Evolutionary conservation across 2,329 filamentous ascomycete species (phyloP), one percentile per base, ranked within the genome.

Genomic region (Sclerotinia sclerotiorum): DNA sequence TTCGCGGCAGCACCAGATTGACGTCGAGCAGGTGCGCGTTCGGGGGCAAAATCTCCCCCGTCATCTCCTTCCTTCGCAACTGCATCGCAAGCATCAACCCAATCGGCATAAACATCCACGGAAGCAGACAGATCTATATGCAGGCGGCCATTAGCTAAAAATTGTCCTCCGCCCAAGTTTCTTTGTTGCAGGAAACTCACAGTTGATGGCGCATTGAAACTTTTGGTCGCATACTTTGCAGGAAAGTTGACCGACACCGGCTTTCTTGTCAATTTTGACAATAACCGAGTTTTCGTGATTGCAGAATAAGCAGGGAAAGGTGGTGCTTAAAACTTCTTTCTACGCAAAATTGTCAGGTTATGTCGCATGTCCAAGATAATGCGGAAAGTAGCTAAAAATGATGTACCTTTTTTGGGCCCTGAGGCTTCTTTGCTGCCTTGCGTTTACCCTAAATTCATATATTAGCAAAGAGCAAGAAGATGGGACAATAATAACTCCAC

Each of bases 301-400:
- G 84, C 95, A 99, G 82, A 99, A 99, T 57, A 99, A 88, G 79
- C 95, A 99, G 68, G 94, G 92, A 80, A 99, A 99, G n/a, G 88
- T 87, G 3, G 92, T 94, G 4, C 90, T 85, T 24, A 95, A 84
- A 52, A 88, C 86, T 74, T 94, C 91, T 78, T 85, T 81, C 88
- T 90, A 73, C 70, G 35, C 11, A 32, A 51, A 21, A 17, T 42
- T 24, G 54, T 64, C 51, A 65, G 61, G 32, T 3, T 27, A 17
- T 51, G 48, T 51, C 48, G 56, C 67, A 52, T 57, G 54, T 32
- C 44, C 3, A 39, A 44, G 55, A 61, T 21, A 42, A 54, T 56
- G 29, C 15, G 65, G 46, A 46, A 32, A 42, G 39, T 19, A 48
- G 61, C 3, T 10, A 42, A 49, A 44, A 51, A 52, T 63, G 17